Conservation (phyloP, 208 protist genomes). For the Leishmania guyanensis region DNA sequence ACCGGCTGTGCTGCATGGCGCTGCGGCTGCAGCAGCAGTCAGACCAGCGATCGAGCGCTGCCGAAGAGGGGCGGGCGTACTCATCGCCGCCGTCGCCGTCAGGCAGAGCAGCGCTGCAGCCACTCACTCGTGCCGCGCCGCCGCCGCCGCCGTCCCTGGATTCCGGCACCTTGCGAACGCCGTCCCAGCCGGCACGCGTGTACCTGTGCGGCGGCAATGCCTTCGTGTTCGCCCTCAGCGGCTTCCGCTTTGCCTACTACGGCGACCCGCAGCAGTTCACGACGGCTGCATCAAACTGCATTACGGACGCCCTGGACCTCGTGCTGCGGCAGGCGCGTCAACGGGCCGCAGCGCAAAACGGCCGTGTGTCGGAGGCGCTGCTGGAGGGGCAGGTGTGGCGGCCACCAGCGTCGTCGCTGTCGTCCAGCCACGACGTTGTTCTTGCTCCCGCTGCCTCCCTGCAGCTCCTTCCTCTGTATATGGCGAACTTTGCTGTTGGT, state of each 20-base stretch:
- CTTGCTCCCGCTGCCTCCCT: constrained; percentile 32
- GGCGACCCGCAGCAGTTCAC: constrained; percentile 35
- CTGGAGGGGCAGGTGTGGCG: constrained; percentile 13
- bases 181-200: constrained; percentile 12
- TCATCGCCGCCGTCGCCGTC: background rate
- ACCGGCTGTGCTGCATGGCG: constrained; percentile 18
- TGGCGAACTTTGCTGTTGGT: constrained; percentile 33
- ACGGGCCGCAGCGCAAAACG: constrained; percentile 17
- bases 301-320: constrained; percentile 28
- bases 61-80: background rate
- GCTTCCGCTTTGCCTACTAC: constrained; percentile 49
- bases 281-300: constrained; percentile 31
- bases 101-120: background rate
- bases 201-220: constrained; percentile 47
- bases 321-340: constrained; percentile 24
- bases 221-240: constrained; percentile 53
- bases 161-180: constrained; percentile 1
- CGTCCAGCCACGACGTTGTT: constrained; percentile 23
- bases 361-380: background rate
- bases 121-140: background rate
- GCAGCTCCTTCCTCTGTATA: constrained; percentile 37
- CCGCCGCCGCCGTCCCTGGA: background rate
- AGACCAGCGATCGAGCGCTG: background rate
- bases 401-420: background rate
- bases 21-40: constrained; percentile 17